Evolutionary conservation across 306 rosid genomes (phyloP).

Genomic region (Neltuma alba): DNA sequence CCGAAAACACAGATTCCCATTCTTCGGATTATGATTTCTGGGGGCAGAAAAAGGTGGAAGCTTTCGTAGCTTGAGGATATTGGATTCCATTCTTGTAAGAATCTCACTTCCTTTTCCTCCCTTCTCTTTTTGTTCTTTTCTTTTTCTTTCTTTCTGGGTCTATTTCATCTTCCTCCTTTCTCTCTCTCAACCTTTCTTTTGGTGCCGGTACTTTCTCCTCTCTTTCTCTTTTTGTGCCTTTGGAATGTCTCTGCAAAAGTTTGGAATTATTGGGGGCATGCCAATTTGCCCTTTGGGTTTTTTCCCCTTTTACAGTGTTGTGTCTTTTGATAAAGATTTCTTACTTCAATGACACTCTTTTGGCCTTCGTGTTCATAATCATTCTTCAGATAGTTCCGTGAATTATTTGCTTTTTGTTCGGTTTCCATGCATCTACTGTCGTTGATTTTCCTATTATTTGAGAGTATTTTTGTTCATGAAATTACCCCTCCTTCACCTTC

Average conservation of each 20-base stretch:
- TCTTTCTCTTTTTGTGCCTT: slow-evolving; percentile 15
- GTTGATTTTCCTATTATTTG: slow-evolving; percentile 15
- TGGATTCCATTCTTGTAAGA: slow-evolving; percentile 70
- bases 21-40: background rate
- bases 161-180: slow-evolving; percentile 27
- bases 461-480: slow-evolving; percentile 29
- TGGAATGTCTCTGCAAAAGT: slow-evolving; percentile 25
- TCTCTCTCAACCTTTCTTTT: slow-evolving; percentile 19
- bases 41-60: background rate
- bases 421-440: background rate
- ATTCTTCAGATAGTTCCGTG: slow-evolving; percentile 1
- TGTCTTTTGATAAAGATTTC: background rate
- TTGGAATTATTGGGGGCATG: slow-evolving; percentile 23
- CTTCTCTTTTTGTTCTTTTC: slow-evolving; percentile 49
- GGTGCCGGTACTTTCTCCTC: slow-evolving; percentile 34
- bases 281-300: slow-evolving; percentile 30
- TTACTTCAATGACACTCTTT: slow-evolving; percentile 9
- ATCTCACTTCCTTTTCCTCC: slow-evolving; percentile 42
- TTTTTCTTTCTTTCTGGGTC: slow-evolving; percentile 36
- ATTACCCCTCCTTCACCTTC: background rate
- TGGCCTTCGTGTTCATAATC: slow-evolving; percentile 16
- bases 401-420: slow-evolving; percentile 9
- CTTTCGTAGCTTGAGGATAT: slow-evolving; percentile 72
- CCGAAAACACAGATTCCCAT: slow-evolving; percentile 49
- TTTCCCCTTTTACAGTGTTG: background rate